Evolutionary conservation across 1,284 basidiomycete genomes (phyloP).

Genomic region (Irpex lacteus): DNA sequence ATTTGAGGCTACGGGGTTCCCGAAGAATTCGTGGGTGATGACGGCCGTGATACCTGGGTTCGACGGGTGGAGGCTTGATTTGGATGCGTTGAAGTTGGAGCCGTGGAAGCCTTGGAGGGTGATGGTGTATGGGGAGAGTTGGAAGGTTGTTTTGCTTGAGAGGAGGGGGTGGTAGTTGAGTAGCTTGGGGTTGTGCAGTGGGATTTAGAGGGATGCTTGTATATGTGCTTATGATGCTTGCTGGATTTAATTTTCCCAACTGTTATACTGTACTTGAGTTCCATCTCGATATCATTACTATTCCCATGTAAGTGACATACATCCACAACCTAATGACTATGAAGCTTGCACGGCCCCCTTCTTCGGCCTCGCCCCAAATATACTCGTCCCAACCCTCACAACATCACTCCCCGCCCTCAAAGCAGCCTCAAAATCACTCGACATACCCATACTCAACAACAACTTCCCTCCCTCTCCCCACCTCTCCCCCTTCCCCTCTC

Average conservation of each 20-base stretch:
- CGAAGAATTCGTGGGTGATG: slow-evolving; percentile 8
- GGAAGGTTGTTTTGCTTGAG: slow-evolving; percentile 54
- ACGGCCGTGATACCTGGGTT: slow-evolving; percentile 7
- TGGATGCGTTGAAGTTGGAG: slow-evolving; percentile 1
- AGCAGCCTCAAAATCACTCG: slow-evolving; percentile 89
- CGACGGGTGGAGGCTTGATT: slow-evolving; percentile 5
- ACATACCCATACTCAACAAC: slow-evolving; percentile 97
- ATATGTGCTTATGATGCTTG: too few species aligned
- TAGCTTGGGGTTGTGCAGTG: too few species aligned
- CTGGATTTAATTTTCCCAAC: too few species aligned
- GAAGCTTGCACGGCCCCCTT: slow-evolving; percentile 33
- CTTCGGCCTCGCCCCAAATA: slow-evolving; percentile 77
- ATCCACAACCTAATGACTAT: not conserved
- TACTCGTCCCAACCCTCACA: slow-evolving; percentile 89
- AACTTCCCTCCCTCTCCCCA: slow-evolving; percentile 62
- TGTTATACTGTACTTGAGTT: too few species aligned
- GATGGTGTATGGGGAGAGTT: slow-evolving; percentile 43
- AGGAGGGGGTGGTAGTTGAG: slow-evolving; percentile 17
- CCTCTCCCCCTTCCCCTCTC: slow-evolving; percentile 15
- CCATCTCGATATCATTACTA: too few species aligned
- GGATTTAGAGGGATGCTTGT: too few species aligned
- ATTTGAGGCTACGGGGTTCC: slow-evolving; percentile 9
- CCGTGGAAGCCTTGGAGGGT: slow-evolving; percentile 19
- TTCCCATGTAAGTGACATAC: too few species aligned
- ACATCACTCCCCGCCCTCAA: slow-evolving; percentile 82